Percentiles rank a stretch among this genome's conserved stretches.
Evolutionary conservation across 495 filamentous ascomycete species (phyloP).

Genomic region (Neurospora africana): DNA sequence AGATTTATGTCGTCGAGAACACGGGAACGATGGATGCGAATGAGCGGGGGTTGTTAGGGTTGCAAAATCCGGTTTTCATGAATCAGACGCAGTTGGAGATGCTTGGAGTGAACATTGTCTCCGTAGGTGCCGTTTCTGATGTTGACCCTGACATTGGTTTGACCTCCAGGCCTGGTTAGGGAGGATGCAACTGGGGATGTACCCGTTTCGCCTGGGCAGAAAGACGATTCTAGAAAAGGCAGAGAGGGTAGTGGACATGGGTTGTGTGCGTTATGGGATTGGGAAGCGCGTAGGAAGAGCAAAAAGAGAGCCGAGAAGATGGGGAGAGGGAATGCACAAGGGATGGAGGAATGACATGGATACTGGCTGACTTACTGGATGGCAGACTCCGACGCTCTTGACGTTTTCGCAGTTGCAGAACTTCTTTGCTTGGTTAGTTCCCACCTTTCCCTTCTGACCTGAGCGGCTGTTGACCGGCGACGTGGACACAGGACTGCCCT

Average conservation of each 20-base stretch:
- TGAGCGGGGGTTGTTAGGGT: conserved; percentile 30
- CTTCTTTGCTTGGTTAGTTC: conserved; percentile 33
- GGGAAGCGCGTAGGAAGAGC: background rate
- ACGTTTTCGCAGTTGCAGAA: conserved; percentile 55
- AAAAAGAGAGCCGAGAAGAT: background rate
- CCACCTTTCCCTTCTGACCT: background rate
- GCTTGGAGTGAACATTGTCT: conserved; percentile 44
- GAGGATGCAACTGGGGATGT: background rate
- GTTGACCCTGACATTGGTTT: background rate
- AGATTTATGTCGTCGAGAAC: conserved; percentile 54
- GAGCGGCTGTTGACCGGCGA: background rate
- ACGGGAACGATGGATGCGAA: conserved; percentile 50
- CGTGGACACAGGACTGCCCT: conserved; percentile 26
- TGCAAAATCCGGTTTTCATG: conserved; percentile 54
- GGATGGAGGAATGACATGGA: background rate
- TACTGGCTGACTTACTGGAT: background rate
- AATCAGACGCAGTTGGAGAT: conserved; percentile 42
- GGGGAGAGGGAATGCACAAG: background rate
- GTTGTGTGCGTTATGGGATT: background rate
- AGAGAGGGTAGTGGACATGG: background rate
- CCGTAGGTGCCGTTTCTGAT: conserved; percentile 2
- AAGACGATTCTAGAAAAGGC: background rate
- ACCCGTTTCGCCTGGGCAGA: no score
- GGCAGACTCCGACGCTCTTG: conserved; percentile 44
- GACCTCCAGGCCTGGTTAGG: background rate